A percentile compares a stretch with the other conserved stretches of the same genome.
These are phyloP conservation scores for Solanum medicagineum DNA, from an alignment of 257 asterid species.

Conservation along the genomic window DNA sequence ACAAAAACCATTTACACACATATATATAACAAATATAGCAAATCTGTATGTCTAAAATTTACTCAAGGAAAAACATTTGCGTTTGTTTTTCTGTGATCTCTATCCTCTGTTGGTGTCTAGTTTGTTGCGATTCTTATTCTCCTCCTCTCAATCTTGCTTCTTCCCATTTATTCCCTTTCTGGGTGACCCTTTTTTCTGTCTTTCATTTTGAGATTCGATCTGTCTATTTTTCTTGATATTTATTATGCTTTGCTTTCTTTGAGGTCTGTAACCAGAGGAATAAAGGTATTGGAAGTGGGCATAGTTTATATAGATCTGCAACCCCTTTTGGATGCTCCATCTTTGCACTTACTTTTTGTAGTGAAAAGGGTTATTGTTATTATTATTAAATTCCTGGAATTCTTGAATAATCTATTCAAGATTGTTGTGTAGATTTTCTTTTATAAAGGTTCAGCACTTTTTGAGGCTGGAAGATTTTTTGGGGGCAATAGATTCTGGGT, in stretches of 20 bases:
- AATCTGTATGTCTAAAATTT: background rate
- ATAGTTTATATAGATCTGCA: background rate
- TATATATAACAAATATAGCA: too few relatives aligned
- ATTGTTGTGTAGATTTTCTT: background rate
- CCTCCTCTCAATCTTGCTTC: constrained; percentile 5
- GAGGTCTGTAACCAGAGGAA: background rate
- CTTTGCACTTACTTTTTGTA: background rate
- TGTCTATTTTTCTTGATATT: background rate
- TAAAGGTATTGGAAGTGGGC: background rate
- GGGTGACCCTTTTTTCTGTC: background rate
- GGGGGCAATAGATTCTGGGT: too few relatives aligned
- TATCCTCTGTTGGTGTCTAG: background rate
- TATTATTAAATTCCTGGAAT: background rate
- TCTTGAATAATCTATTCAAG: background rate
- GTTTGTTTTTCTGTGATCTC: constrained; percentile 8
- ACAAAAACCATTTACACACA: background rate
- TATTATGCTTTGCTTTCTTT: background rate
- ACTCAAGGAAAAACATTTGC: background rate
- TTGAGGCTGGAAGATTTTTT: background rate
- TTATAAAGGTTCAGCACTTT: background rate
- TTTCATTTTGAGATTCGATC: background rate
- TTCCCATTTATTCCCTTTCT: background rate
- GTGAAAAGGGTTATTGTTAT: background rate
- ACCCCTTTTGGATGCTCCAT: background rate
- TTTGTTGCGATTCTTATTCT: background rate